phyloP scores from a whole-genome alignment of 805 yeast species.

The Cyberlindnera subsufficiens region DNA sequence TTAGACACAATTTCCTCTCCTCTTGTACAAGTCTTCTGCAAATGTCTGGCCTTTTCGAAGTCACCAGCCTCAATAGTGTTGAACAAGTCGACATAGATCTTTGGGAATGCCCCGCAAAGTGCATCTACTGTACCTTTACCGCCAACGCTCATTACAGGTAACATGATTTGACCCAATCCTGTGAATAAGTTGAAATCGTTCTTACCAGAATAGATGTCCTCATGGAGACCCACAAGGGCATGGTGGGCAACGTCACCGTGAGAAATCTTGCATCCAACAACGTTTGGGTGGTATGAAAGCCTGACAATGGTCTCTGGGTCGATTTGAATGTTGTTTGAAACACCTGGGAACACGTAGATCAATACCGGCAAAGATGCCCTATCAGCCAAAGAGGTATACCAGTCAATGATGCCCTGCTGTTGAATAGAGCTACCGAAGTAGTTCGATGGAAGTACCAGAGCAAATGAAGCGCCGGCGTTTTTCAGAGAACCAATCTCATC shows the following conservation, averaged over 20 bases:
- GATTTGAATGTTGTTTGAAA: constrained; percentile 31
- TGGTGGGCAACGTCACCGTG: constrained; percentile 46
- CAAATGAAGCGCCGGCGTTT: constrained; percentile 34
- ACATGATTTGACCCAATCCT: constrained; percentile 46
- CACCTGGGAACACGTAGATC: constrained; percentile 40
- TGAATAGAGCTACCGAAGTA: constrained; percentile 42
- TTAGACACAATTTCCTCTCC: constrained; percentile 35
- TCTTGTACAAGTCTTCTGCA: constrained; percentile 38
- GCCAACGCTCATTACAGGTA: constrained; percentile 43
- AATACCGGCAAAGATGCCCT: constrained; percentile 32
- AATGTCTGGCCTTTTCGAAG: constrained; percentile 32
- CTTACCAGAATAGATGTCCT: constrained; percentile 27
- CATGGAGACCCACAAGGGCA: constrained; percentile 37
- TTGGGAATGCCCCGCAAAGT: constrained; percentile 47
- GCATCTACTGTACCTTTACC: constrained; percentile 48
- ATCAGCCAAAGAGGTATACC: constrained; percentile 36
- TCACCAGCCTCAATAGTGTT: constrained; percentile 35
- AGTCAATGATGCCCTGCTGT: constrained; percentile 42
- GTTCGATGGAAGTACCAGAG: constrained; percentile 38
- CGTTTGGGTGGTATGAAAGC: constrained; percentile 33
- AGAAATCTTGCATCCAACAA: constrained; percentile 47
- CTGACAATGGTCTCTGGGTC: constrained; percentile 29
- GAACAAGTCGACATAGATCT: constrained; percentile 37
- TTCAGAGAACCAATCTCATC: constrained; percentile 32
- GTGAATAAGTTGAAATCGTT: constrained; percentile 40